Percentiles rank a stretch among this genome's conserved stretches.
phyloP scores from a whole-genome alignment of 2,329 filamentous ascomycete genomes.

The Monosporascus sp. region DNA sequence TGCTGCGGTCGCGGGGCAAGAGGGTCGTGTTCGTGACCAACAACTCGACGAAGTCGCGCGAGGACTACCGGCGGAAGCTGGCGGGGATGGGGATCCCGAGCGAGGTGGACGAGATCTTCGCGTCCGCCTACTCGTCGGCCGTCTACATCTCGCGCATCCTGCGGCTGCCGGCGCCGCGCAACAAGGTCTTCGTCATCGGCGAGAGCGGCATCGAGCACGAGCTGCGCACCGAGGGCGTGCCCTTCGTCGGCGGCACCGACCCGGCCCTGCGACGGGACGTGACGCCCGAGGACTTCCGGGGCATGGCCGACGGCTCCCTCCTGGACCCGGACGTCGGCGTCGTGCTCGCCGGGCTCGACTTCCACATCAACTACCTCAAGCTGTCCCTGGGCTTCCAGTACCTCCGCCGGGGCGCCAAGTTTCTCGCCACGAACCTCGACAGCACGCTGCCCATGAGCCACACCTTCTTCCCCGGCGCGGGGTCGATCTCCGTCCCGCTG shows the following conservation, averaged over 20 bases:
- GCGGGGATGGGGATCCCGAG: constrained; percentile 73
- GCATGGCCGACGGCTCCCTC: constrained; percentile 67
- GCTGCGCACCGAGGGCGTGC: constrained; percentile 70
- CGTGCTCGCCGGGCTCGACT: constrained; percentile 86
- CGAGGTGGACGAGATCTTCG: constrained; percentile 86
- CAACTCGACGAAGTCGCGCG: constrained; percentile 94
- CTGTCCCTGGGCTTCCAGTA: constrained; percentile 81
- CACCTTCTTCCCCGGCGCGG: constrained; percentile 86
- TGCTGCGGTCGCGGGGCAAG: constrained; percentile 85
- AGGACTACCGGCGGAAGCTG: constrained; percentile 91
- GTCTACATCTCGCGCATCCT: constrained; percentile 96
- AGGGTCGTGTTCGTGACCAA: constrained; percentile 95
- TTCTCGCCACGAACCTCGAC: constrained; percentile 91
- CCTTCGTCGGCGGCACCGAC: constrained; percentile 84
- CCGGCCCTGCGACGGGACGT: constrained; percentile 72
- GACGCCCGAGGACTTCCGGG: constrained; percentile 71
- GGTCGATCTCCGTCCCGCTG: constrained; percentile 73
- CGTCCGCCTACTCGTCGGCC: constrained; percentile 88
- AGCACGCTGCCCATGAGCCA: constrained; percentile 79
- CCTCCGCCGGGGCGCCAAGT: constrained; percentile 72
- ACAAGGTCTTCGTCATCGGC: constrained; percentile 91
- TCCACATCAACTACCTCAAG: constrained; percentile 94
- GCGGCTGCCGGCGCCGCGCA: constrained; percentile 68
- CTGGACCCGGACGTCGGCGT: constrained; percentile 86
- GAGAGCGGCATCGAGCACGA: constrained; percentile 90